Evolutionary conservation across 495 filamentous ascomycete species (phyloP).

Genomic region (Penicillium nucicola): DNA sequence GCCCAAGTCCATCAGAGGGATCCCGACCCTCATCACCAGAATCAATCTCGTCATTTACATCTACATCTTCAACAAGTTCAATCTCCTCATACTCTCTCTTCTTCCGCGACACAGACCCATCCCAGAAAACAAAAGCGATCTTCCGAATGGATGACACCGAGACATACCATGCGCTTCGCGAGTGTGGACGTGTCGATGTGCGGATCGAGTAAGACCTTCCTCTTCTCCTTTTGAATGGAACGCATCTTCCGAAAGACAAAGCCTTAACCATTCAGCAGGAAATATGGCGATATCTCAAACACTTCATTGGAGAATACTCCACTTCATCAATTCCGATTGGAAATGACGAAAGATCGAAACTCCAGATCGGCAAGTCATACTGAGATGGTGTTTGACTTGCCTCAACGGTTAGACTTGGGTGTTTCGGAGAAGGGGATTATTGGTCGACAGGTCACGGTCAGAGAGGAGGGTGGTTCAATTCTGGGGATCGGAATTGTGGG

Average conservation of each 20-base stretch:
- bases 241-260: neutral
- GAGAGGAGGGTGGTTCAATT: slow-evolving; percentile 17
- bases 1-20: slow-evolving; percentile 12
- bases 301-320: slow-evolving; percentile 2
- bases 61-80: slow-evolving; percentile 11
- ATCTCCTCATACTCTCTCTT: slow-evolving; percentile 33
- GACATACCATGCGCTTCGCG: slow-evolving; percentile 15
- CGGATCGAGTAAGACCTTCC: slow-evolving; percentile 33
- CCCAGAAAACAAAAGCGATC: slow-evolving; percentile 22
- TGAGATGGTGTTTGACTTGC: slow-evolving; percentile 49
- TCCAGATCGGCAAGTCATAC: neutral
- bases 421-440: slow-evolving; percentile 42
- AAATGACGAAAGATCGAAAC: slow-evolving; percentile 3
- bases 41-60: slow-evolving; percentile 15
- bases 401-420: slow-evolving; percentile 57
- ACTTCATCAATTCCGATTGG: slow-evolving; percentile 25
- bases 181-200: slow-evolving; percentile 21
- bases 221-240: neutral
- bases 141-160: slow-evolving; percentile 27
- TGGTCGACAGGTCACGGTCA: slow-evolving; percentile 35
- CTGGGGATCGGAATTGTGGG: slow-evolving; percentile 39
- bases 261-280: slow-evolving; percentile 19
- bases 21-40: slow-evolving; percentile 30
- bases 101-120: slow-evolving; percentile 26
- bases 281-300: slow-evolving; percentile 35